Evolutionary conservation across 1,284 basidiomycete genomes (phyloP).

Genomic region (Heliocybe sulcata): DNA sequence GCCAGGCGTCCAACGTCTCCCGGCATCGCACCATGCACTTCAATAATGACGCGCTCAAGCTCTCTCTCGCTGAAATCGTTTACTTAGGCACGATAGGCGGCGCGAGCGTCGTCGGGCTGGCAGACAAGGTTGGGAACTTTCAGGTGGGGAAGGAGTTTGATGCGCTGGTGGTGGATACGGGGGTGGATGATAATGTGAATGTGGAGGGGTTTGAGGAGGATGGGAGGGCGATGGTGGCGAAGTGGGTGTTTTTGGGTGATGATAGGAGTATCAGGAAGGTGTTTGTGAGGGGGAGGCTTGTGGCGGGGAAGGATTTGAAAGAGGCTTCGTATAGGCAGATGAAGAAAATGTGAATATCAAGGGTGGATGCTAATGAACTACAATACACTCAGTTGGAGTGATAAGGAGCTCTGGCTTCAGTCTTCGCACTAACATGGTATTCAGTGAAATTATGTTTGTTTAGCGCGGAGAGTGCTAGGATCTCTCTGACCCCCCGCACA

Average conservation of each 20-base stretch:
- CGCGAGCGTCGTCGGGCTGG: neutral
- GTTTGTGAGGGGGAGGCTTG: neutral
- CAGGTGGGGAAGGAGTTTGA: neutral
- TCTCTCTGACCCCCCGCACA: slow-evolving; percentile 42
- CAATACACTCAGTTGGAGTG: neutral
- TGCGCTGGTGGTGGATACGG: neutral
- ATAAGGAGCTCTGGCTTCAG: neutral
- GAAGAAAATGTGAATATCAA: neutral
- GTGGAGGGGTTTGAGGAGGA: neutral
- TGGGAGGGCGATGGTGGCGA: neutral
- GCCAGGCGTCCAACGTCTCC: neutral
- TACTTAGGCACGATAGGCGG: neutral
- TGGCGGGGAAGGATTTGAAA: neutral
- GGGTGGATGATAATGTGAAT: neutral
- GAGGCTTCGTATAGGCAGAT: neutral
- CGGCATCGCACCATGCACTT: neutral
- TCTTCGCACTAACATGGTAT: neutral
- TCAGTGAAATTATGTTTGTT: slow-evolving; percentile 1
- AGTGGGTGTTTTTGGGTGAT: neutral
- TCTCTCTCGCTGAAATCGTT: neutral
- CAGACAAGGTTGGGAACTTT: neutral
- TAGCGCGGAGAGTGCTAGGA: slow-evolving; percentile 27
- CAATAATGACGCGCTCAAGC: neutral
- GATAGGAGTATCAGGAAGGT: neutral
- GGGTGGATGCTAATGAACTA: no score